Percentiles rank a stretch among this genome's conserved stretches.
These are phyloP conservation scores for Dendrothele bispora DNA, from an alignment of 768 basidiomycete species.

Conservation along the genomic window DNA sequence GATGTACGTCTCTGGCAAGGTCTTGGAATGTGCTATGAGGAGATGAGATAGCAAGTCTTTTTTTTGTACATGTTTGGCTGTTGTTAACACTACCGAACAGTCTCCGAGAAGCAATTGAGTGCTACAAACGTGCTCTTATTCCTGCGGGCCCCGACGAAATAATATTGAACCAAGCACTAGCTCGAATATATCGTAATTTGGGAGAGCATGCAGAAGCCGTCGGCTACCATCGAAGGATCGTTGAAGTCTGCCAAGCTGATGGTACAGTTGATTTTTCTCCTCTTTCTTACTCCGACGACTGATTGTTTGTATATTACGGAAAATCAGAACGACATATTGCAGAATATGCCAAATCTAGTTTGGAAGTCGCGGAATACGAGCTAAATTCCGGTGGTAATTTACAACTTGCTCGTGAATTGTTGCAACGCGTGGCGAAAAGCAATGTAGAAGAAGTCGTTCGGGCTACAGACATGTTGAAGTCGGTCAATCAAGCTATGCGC, in stretches of 20 bases:
- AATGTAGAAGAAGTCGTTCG: constrained; percentile 81
- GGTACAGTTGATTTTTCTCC: constrained; percentile 36
- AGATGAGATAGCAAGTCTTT: constrained; percentile 70
- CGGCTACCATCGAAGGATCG: constrained; percentile 78
- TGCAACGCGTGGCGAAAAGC: constrained; percentile 72
- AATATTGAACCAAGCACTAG: constrained; percentile 70
- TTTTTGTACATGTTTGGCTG: neutral
- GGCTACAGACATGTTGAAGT: constrained; percentile 71
- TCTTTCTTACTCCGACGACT: neutral
- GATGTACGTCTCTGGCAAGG: constrained; percentile 97
- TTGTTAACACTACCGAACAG: constrained; percentile 36
- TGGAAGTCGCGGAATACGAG: constrained; percentile 83
- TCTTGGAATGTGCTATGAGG: constrained; percentile 90
- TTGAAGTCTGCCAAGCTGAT: constrained; percentile 68
- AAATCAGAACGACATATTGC: constrained; percentile 69
- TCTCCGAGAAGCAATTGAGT: constrained; percentile 85
- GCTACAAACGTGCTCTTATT: constrained; percentile 86
- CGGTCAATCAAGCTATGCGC: neutral
- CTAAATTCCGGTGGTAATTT: constrained; percentile 65
- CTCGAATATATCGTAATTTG: constrained; percentile 65
- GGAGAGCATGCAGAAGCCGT: constrained; percentile 70
- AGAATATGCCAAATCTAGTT: constrained; percentile 81
- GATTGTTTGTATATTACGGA: no score
- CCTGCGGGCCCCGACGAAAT: constrained; percentile 79
- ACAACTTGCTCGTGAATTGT: constrained; percentile 67